Conservation (phyloP, 345 rosid genomes). For the Lagerstroemia speciosa region DNA sequence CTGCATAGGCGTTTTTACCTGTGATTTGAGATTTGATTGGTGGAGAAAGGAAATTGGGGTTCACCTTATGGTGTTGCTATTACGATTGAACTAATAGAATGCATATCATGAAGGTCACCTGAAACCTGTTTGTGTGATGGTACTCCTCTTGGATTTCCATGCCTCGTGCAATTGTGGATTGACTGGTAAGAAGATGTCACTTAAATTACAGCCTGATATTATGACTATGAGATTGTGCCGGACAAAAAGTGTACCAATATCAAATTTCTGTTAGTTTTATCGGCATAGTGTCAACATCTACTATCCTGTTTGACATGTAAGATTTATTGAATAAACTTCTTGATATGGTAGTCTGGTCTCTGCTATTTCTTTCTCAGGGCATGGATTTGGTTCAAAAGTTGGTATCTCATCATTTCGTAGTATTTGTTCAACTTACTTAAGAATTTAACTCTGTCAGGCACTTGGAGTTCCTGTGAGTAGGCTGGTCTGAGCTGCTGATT, state of each 20-base stretch:
- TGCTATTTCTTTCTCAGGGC: no score
- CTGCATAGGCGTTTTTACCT: no score
- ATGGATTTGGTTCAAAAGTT: neutral
- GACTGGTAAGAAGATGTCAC: no score
- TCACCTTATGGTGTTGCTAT: neutral
- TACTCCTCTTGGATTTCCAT: no score
- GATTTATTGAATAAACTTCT: no score
- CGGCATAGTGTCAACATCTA: neutral
- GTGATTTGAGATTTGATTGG: neutral
- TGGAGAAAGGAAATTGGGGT: neutral
- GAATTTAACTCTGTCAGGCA: slow-evolving; percentile 39
- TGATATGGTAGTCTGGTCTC: no score
- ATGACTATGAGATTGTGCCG: no score
- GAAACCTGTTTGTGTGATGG: no score
- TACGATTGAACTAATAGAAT: neutral
- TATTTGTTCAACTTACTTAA: neutral
- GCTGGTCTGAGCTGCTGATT: slow-evolving; percentile 85
- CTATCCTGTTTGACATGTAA: no score
- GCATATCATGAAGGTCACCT: neutral
- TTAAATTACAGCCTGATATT: no score
- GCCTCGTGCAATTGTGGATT: no score
- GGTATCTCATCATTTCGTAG: neutral
- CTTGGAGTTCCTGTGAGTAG: slow-evolving; percentile 74
- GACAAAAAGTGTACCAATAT: no score
- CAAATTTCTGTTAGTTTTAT: neutral